These are phyloP conservation scores for Cutaneotrichosporon sp. DNA, from an alignment of 1,284 basidiomycete genomes.

Conservation along the genomic window DNA sequence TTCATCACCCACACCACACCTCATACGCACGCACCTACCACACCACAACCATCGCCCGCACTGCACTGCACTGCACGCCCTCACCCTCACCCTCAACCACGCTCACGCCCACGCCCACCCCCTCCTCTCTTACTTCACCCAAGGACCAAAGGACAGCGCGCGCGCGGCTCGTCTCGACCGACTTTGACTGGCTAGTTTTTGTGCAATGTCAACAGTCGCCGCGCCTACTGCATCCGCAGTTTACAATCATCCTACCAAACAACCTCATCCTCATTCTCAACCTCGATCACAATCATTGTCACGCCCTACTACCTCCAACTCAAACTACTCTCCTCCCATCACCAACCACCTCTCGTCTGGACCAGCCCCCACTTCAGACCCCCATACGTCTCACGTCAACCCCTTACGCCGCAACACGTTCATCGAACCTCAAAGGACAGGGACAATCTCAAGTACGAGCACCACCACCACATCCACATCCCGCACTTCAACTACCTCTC, in stretches of 20 bases:
- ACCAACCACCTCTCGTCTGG: neutral
- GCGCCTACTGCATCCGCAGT: neutral
- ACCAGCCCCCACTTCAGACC: neutral
- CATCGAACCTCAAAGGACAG: constrained; percentile 11
- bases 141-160: too few species aligned
- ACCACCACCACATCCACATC: constrained; percentile 4
- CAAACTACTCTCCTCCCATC: constrained; percentile 8
- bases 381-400: neutral
- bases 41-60: too few species aligned
- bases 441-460: constrained; percentile 5
- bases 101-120: too few species aligned
- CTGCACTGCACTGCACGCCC: too few species aligned
- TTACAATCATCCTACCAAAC: neutral
- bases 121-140: too few species aligned
- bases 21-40: too few species aligned
- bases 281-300: neutral
- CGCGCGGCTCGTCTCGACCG: too few species aligned
- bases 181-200: too few species aligned
- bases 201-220: constrained; percentile 10
- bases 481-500: constrained; percentile 3
- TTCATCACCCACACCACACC: too few species aligned
- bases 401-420: constrained; percentile 3
- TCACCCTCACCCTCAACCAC: too few species aligned
- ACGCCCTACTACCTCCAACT: constrained; percentile 19
- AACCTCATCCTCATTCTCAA: constrained; percentile 7